These are phyloP conservation scores for Endocalyx cinctus DNA, from an alignment of 2,329 filamentous ascomycete genomes.

Conservation along the genomic window DNA sequence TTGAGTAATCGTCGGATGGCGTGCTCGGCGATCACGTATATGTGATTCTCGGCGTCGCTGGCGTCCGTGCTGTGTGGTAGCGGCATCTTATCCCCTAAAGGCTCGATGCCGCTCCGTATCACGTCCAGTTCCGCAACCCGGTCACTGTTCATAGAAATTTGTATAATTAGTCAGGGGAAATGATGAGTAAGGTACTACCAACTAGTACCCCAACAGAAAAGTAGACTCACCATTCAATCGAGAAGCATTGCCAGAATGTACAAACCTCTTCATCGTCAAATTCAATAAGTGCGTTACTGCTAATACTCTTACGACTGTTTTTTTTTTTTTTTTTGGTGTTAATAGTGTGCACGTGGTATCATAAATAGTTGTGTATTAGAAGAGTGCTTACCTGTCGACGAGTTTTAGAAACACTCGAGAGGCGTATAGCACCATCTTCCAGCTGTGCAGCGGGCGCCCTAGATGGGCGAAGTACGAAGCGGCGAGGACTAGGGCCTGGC, in stretches of 20 bases:
- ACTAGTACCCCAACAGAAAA: neutral
- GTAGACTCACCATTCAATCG: conserved; percentile 63
- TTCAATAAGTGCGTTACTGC: no score
- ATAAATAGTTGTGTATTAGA: neutral
- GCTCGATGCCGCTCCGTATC: conserved; percentile 32
- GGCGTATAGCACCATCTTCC: conserved; percentile 29
- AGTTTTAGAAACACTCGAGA: conserved; percentile 26
- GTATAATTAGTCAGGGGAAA: conserved; percentile 1
- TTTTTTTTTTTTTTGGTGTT: conserved; percentile 9
- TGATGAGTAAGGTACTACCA: neutral
- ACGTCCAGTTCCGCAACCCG: conserved; percentile 60
- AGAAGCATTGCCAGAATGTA: conserved; percentile 68
- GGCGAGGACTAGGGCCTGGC: conserved; percentile 32
- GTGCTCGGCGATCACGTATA: conserved; percentile 37
- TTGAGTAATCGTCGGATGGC: conserved; percentile 37
- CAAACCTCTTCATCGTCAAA: conserved; percentile 46
- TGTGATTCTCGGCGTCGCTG: conserved; percentile 29
- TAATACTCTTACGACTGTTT: conserved; percentile 13
- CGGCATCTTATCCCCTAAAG: conserved; percentile 30
- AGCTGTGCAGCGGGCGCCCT: conserved; percentile 32
- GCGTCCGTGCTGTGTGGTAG: conserved; percentile 28
- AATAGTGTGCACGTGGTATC: neutral
- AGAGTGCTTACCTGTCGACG: conserved; percentile 26
- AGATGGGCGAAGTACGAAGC: conserved; percentile 33
- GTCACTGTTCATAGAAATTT: conserved; percentile 50